Percentiles rank a stretch among this genome's conserved stretches.
These are phyloP conservation scores for Mucor piriformis DNA, from an alignment of 371 early-diverging fungal genomes.

Conservation along the genomic window DNA sequence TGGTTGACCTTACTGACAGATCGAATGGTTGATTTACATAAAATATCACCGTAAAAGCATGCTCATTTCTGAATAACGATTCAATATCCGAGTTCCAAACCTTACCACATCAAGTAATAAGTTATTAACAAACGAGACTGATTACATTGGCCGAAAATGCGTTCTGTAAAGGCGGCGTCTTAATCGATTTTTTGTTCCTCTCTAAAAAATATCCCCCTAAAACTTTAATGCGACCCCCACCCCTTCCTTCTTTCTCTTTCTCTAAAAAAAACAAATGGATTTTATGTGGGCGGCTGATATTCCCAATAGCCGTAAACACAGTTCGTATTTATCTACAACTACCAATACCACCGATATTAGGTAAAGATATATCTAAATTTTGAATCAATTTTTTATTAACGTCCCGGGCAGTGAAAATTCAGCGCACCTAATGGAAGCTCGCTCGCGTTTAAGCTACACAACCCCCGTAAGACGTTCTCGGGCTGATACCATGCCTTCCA, in stretches of 20 bases:
- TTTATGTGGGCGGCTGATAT: conserved; percentile 31
- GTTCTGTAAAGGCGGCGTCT: conserved; percentile 4
- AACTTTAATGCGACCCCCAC: no score
- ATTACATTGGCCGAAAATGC: conserved; percentile 3
- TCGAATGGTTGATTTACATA: no score
- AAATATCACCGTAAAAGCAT: no score
- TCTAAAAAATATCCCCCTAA: not conserved
- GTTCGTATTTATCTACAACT: conserved; percentile 10
- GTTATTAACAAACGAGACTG: not conserved
- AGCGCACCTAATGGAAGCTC: no score
- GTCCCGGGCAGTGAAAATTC: not conserved
- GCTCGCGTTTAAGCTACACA: not conserved
- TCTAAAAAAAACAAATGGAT: conserved; percentile 18
- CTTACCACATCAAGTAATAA: conserved; percentile 17
- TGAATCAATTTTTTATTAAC: not conserved
- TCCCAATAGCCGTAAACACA: conserved; percentile 21
- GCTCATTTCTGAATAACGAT: no score
- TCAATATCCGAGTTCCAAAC: no score
- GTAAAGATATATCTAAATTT: conserved; percentile 8
- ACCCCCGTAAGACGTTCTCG: conserved; percentile 31
- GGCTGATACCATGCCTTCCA: conserved; percentile 50
- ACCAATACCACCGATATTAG: not conserved
- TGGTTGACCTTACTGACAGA: no score
- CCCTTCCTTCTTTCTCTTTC: conserved; percentile 11
- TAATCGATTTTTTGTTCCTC: no score